Base-by-base conservation (phyloP, 108 stramenopile genomes). In the Phaeodactylum tricornutum region DNA sequence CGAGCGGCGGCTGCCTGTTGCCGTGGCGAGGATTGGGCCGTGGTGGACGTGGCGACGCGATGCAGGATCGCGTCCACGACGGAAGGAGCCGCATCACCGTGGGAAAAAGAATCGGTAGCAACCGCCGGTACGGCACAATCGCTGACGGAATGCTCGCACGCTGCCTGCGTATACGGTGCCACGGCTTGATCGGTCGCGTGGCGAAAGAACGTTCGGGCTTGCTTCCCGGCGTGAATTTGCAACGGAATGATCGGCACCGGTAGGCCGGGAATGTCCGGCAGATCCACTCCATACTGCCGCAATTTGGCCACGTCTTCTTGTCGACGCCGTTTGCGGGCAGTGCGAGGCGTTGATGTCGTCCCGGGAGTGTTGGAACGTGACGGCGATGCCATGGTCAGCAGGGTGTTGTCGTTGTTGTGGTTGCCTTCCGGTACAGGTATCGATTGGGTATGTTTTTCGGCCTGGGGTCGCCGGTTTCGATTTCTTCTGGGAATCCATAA, bases 221-320 rank as follows among this genome's bases (percentile, higher is more conserved):
- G 29, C 29, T 60, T 53, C 31, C 67, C 32, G 28, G 67, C 66
- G 28, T 74, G 47, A 0, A 68, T 38, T 15, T 68, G 63, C 17
- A 51, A 16, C 17, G 73, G 73, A 27, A 64, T 48, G 19, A 60
- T 42, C 44, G 33, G 50, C 30, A 47, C 35, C 15, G 73, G 67
- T 29, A 74, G 51, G 22, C 58, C 55, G 20, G 62, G 67, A 56
- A 74, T 74, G 21, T 64, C 50, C 16, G 64, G 63, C 9, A 52
- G 37, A 24, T 61, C 48, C 15, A 64, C 53, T 27, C 53, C 53
- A 55, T 55, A 55, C 31, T 43, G 40, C 6, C 28, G 26, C 23
- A 55, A 31, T 15, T 55, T 55, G 15, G 37, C 51, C 16, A 23
- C 8, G 6, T 28, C 27, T 27, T 43, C 16, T 15, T 5, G 14